phyloP scores from a whole-genome alignment of 441 rosid genomes.

The Populus trichocarpa region DNA sequence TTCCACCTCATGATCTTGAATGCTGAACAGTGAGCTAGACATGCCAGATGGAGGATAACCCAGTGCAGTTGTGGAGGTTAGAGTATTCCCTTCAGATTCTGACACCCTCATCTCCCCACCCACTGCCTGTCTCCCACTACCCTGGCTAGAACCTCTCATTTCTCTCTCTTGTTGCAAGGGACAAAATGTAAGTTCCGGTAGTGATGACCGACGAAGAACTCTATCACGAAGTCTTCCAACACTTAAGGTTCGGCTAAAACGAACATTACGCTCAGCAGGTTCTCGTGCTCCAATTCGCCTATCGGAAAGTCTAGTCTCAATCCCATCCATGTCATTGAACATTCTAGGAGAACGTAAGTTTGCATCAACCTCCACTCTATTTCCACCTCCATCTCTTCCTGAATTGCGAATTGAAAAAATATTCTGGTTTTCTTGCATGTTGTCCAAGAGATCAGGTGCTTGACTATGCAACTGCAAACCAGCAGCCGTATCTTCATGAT shows the following conservation, averaged over 20 bases:
- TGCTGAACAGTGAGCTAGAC: slow-evolving; percentile 43
- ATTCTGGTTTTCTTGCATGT: slow-evolving; percentile 12
- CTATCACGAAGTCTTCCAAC: slow-evolving; percentile 98
- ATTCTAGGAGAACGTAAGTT: slow-evolving; percentile 37
- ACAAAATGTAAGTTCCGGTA: slow-evolving; percentile 55
- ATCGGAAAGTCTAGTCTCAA: slow-evolving; percentile 47
- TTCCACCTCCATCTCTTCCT: slow-evolving; percentile 28
- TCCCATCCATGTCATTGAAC: slow-evolving; percentile 38
- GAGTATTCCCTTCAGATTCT: slow-evolving; percentile 34
- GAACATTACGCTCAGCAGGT: slow-evolving; percentile 73
- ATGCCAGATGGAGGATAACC: slow-evolving; percentile 42
- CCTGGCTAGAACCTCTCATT: slow-evolving; percentile 41
- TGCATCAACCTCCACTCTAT: slow-evolving; percentile 33
- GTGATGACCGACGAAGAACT: slow-evolving; percentile 81
- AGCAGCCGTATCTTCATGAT: slow-evolving; percentile 22
- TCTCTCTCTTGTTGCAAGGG: slow-evolving; percentile 53
- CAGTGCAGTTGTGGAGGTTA: slow-evolving; percentile 36
- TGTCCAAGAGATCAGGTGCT: slow-evolving; percentile 20
- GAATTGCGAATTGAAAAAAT: slow-evolving; percentile 26
- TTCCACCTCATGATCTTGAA: slow-evolving; percentile 57
- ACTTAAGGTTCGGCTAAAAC: slow-evolving; percentile 92
- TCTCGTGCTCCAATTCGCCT: slow-evolving; percentile 57
- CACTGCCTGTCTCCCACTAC: slow-evolving; percentile 30
- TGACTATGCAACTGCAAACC: slow-evolving; percentile 13
- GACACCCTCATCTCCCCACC: slow-evolving; percentile 31